phyloP scores from a whole-genome alignment of 768 basidiomycete species.

The Xerocomellus amylosporus region DNA sequence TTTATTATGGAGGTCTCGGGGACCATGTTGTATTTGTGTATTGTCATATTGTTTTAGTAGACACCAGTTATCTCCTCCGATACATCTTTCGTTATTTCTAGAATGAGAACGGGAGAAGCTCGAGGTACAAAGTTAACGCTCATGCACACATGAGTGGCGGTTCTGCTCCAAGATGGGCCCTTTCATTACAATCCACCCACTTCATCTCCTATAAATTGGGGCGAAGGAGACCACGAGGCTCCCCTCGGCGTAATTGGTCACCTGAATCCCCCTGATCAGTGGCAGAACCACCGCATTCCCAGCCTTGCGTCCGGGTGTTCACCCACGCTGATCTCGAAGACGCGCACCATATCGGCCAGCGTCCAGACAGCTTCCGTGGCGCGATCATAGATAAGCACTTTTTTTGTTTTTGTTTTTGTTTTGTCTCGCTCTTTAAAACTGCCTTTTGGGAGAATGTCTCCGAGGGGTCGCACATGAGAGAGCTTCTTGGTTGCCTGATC shows the following conservation, averaged over 20 bases:
- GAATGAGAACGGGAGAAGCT: not conserved
- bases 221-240: slow-evolving; percentile 13
- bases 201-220: slow-evolving; percentile 4
- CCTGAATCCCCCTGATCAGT: slow-evolving; percentile 6
- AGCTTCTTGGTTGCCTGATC: not conserved
- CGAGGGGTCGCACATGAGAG: slow-evolving; percentile 1
- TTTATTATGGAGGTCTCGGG: slow-evolving; percentile 4
- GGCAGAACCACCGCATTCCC: slow-evolving; percentile 12
- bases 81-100: not conserved
- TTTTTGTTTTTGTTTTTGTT: not conserved
- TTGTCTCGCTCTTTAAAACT: not conserved
- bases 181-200: not conserved
- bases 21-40: slow-evolving; percentile 24
- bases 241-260: slow-evolving; percentile 10
- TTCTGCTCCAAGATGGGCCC: slow-evolving; percentile 6
- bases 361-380: not conserved
- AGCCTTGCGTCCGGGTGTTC: slow-evolving; percentile 11
- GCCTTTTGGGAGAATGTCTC: not conserved
- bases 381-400: slow-evolving; percentile 19
- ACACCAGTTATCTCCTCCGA: slow-evolving; percentile 2
- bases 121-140: not conserved
- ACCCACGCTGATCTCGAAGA: slow-evolving; percentile 27
- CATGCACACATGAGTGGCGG: not conserved
- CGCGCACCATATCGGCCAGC: not conserved
- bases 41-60: slow-evolving; percentile 19